Evolutionary conservation across 2,329 filamentous ascomycete genomes (phyloP).

Genomic region (Didymella arachidicola): DNA sequence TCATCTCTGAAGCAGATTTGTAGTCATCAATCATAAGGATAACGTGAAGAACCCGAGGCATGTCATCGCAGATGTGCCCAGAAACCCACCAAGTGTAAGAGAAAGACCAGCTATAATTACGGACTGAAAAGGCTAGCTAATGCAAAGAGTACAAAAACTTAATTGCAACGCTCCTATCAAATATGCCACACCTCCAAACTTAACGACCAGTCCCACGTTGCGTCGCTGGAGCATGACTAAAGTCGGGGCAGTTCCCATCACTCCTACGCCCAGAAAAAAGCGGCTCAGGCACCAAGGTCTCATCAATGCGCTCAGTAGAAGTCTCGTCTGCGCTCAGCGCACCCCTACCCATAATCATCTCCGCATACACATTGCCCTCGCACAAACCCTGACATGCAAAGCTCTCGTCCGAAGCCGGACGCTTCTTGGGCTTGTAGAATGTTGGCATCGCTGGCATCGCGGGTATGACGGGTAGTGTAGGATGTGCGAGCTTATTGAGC

Average conservation of each 20-base stretch:
- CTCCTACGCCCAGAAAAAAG: constrained; percentile 15
- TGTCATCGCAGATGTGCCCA: neutral
- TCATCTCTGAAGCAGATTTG: neutral
- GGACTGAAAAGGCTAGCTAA: neutral
- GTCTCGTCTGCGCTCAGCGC: neutral
- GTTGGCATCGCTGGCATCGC: constrained; percentile 9
- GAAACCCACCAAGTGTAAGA: neutral
- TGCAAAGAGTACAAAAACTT: neutral
- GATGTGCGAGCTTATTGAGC: constrained; percentile 18
- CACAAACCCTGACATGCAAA: constrained; percentile 33
- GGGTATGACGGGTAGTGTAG: constrained; percentile 5
- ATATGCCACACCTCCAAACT: neutral
- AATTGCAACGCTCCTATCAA: too few species aligned
- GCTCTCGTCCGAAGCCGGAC: constrained; percentile 28
- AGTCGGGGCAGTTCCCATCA: neutral
- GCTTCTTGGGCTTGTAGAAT: constrained; percentile 15
- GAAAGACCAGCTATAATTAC: neutral
- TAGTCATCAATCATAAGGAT: neutral
- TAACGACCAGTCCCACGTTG: constrained; percentile 1
- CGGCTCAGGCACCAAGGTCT: constrained; percentile 10
- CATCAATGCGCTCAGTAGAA: too few species aligned
- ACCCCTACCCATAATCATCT: neutral
- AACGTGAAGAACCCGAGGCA: neutral
- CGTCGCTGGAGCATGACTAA: neutral
- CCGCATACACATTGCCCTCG: neutral